Evolutionary conservation across 2,329 filamentous ascomycete genomes (phyloP).

Genomic region (Cercospora citrullina): DNA sequence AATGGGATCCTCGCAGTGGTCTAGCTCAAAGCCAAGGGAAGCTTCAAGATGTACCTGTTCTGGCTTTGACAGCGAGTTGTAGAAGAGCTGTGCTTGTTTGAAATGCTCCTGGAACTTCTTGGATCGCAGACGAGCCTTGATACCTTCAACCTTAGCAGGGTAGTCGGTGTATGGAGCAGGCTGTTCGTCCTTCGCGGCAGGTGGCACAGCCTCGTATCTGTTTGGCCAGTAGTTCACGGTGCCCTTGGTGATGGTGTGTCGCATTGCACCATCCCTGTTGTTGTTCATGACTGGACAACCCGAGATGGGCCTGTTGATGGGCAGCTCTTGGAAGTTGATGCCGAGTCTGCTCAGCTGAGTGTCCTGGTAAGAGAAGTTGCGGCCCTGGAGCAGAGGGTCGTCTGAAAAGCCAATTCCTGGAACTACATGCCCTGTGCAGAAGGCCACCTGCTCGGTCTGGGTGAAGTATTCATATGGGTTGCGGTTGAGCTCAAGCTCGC

Average conservation of each 20-base stretch:
- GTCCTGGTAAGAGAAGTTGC: constrained; percentile 68
- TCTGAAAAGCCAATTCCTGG: constrained; percentile 76
- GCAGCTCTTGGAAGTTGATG: constrained; percentile 73
- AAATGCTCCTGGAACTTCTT: constrained; percentile 77
- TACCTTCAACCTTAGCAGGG: constrained; percentile 63
- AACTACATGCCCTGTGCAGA: constrained; percentile 77
- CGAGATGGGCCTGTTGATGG: constrained; percentile 63
- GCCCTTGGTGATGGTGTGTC: constrained; percentile 72
- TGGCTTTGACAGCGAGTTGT: constrained; percentile 68
- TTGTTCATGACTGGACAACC: constrained; percentile 37
- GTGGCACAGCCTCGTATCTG: constrained; percentile 63
- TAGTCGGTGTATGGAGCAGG: constrained; percentile 68
- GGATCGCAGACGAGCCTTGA: constrained; percentile 68
- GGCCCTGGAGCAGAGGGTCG: constrained; percentile 71
- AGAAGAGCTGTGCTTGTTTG: constrained; percentile 79
- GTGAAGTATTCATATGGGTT: constrained; percentile 81
- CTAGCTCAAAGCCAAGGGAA: constrained; percentile 69
- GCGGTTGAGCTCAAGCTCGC: constrained; percentile 74
- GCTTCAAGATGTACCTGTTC: constrained; percentile 65
- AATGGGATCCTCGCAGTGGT: constrained; percentile 76
- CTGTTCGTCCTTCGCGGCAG: constrained; percentile 58
- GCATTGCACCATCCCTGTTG: constrained; percentile 51
- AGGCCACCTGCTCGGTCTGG: constrained; percentile 79
- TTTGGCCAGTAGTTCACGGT: constrained; percentile 81
- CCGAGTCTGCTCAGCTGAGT: constrained; percentile 71